Evolutionary conservation across 768 basidiomycete genomes (phyloP).

Genomic region (Mycena indigotica): DNA sequence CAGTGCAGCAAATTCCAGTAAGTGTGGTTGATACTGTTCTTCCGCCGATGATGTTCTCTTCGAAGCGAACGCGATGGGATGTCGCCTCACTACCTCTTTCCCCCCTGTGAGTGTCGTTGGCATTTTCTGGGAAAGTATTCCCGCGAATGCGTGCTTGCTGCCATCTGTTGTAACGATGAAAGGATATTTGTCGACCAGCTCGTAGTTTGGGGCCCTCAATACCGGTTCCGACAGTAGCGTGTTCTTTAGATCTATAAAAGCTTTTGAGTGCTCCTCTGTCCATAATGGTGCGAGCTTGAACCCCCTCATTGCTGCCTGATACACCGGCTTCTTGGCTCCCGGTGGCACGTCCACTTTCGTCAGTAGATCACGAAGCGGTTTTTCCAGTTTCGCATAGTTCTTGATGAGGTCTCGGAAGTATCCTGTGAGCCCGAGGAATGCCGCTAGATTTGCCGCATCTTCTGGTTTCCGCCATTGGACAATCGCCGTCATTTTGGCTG

Average conservation of each 20-base stretch:
- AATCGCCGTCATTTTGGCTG: slow-evolving; percentile 38
- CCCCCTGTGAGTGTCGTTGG: slow-evolving; percentile 24
- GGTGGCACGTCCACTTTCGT: not conserved
- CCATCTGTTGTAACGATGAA: slow-evolving; percentile 40
- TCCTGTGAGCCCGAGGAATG: slow-evolving; percentile 37
- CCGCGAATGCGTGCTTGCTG: slow-evolving; percentile 36
- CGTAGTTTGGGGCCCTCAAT: slow-evolving; percentile 30
- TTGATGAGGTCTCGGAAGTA: slow-evolving; percentile 36
- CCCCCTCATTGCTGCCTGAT: not conserved
- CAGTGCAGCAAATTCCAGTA: slow-evolving; percentile 39
- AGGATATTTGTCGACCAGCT: slow-evolving; percentile 31
- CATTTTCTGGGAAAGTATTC: slow-evolving; percentile 30
- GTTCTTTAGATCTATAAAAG: slow-evolving; percentile 34
- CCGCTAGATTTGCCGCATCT: slow-evolving; percentile 29
- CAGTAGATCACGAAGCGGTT: slow-evolving; percentile 31
- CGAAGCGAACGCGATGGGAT: slow-evolving; percentile 34
- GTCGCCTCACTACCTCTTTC: slow-evolving; percentile 10
- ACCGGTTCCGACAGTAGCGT: slow-evolving; percentile 35
- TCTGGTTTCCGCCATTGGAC: slow-evolving; percentile 36
- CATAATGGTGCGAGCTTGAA: slow-evolving; percentile 10
- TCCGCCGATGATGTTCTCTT: slow-evolving; percentile 32
- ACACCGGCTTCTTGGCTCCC: not conserved
- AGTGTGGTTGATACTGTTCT: slow-evolving; percentile 32
- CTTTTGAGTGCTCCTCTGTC: slow-evolving; percentile 22
- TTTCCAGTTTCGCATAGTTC: slow-evolving; percentile 33